Conservation (phyloP, 345 rosid species). For the Rhizophora mangle region DNA sequence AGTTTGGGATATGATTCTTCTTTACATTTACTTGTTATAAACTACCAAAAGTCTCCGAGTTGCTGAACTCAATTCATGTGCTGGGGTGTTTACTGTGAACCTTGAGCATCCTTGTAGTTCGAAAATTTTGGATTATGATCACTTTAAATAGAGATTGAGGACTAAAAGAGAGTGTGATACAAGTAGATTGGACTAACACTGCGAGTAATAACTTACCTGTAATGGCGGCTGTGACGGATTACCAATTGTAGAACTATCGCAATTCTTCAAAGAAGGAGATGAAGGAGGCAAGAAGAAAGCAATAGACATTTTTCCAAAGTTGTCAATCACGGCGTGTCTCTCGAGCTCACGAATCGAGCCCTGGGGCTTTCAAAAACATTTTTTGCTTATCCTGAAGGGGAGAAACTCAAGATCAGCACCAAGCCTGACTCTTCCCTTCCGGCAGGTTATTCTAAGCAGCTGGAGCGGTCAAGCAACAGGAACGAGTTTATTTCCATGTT, state of each 20-base stretch:
- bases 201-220: too few species aligned
- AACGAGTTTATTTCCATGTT: conserved; percentile 40
- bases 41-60: too few species aligned
- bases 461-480: conserved; percentile 35
- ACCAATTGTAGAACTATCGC: conserved; percentile 44
- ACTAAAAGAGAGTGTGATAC: too few species aligned
- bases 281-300: conserved; percentile 36
- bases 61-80: too few species aligned
- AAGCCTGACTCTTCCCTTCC: conserved; percentile 35
- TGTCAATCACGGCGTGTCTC: conserved; percentile 44
- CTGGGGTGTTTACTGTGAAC: too few species aligned
- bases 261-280: conserved; percentile 38
- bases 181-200: too few species aligned
- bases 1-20: too few species aligned
- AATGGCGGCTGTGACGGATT: conserved; percentile 6
- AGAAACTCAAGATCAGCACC: conserved; percentile 32
- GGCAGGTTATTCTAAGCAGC: conserved; percentile 42
- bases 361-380: conserved; percentile 37
- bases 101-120: too few species aligned
- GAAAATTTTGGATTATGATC: too few species aligned
- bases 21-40: too few species aligned
- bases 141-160: too few species aligned
- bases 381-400: conserved; percentile 33
- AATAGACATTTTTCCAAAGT: conserved; percentile 45
- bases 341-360: conserved; percentile 28